Base-by-base conservation (phyloP, 331 rosid species). In the Saraca asoca region DNA sequence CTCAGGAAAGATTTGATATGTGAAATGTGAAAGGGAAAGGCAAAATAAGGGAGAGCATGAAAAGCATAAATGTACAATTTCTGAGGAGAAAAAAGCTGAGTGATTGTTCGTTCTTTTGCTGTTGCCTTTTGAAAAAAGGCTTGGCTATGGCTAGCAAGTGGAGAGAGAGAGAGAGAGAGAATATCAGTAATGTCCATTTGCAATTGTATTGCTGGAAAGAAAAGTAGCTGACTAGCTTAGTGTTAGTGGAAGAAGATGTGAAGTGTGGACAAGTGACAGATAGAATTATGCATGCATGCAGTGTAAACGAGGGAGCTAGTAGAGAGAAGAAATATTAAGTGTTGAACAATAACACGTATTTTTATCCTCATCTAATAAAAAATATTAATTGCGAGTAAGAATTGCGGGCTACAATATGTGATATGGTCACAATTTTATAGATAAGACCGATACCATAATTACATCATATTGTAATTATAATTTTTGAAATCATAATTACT, bases 1-100 rank as follows among this genome's bases (percentile, higher is more conserved):
- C 51, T 48, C 52, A 12, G n/a, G 35, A 65, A 73, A 42, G 49
- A 52, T 67, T 68, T 56, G 6, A 54, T 56, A 35, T 56, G 43
- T 19, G 44, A 62, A 76, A 76, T 62, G 80, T 41, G n/a, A 64
- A 48, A 56, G 39, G 42, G 1, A 1, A 7, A 24, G 18, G 52
- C 31, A 12, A 58, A 0, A 29, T 33, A 8, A 37, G 58, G 63
- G 51, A 43, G 45, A 41, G 68, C 76, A 54, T 70, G 53, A 70
- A 76, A 70, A 64, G 73, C 68, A 70, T 70, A 45, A 64, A 41
- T 52, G 69, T 64, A 70, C 81, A 20, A 70, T 31, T 24, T 41
- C 12, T 20, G 1, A 44, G 62, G 39, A 39, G 19, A 2, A 16
- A 43, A 9, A 45, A 7, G 19, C 55, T 68, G 63, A 43, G 55